Base-by-base conservation (phyloP, 2,329 filamentous ascomycete genomes). In the Apiospora hydei region DNA sequence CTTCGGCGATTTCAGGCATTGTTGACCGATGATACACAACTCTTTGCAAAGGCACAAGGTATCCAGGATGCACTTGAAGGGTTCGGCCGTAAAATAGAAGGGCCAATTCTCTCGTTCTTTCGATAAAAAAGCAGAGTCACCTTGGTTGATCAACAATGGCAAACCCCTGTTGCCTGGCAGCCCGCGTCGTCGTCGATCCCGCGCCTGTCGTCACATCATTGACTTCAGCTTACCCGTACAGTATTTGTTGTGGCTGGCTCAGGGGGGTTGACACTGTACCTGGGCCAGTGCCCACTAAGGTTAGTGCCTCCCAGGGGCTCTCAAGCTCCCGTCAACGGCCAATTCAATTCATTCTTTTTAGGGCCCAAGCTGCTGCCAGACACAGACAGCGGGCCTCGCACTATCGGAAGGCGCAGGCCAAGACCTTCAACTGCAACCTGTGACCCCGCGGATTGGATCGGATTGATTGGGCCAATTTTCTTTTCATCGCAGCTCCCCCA, bases 1-100 rank as follows among this genome's bases (percentile, higher is more conserved):
- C 76, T 76, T 79, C 78, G 5, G 78, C 78, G 30, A 79, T 79
- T 49, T 79, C 78, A 67, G 78, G 78, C 78, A 79, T 79, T 14
- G 61, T 74, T 64, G 34, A 14, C 4, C n/a, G 21, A 16, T 64
- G 21, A 18, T n/a, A 38, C 53, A n/a, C 41, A 44, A 26, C 8
- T 68, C 8, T 10, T 38, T 13, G 3, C 10, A 38, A 5, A 21
- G 10, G 10, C 16, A 38, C 14, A 5, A 34, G 16, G 30, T 18
- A 30, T 30, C 26, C 26, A 30, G 7, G 14, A 38, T 38, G 26
- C 26, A 34, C 14, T 21, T 38, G 53, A 41, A 41, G 57, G n/a
- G 3, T 10, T n/a, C 7, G 0, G 38, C 6, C 14, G 26, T 30
- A 34, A n/a, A 21, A 26, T 51, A 34, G 51, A 21, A 53, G 30